These are phyloP conservation scores for Lentinula boryana DNA, from an alignment of 768 basidiomycete species.

Conservation along the genomic window DNA sequence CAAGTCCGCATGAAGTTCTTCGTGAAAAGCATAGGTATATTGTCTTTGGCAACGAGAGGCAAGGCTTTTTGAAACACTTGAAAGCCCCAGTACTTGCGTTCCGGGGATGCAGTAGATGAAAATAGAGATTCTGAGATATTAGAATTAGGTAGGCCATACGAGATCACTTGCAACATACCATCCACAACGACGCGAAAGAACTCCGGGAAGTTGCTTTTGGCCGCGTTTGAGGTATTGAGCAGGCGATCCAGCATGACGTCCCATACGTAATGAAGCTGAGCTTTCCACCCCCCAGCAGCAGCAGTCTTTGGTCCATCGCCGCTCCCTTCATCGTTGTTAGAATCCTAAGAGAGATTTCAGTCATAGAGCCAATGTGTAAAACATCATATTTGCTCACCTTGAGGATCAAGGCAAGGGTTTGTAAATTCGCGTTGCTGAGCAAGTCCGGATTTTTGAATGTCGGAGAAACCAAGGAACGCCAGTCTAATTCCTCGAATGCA, in stretches of 20 bases:
- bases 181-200: conserved; percentile 92
- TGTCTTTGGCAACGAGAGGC: conserved; percentile 53
- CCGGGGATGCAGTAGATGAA: conserved; percentile 72
- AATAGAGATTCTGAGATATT: conserved; percentile 74
- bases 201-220: conserved; percentile 73
- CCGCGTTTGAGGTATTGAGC: conserved; percentile 32
- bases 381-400: conserved; percentile 48
- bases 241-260: conserved; percentile 72
- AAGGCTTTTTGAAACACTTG: conserved; percentile 81
- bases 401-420: conserved; percentile 65
- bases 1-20: conserved; percentile 94
- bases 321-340: conserved; percentile 49
- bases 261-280: conserved; percentile 93
- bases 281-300: conserved; percentile 65
- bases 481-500: conserved; percentile 54
- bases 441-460: conserved; percentile 73
- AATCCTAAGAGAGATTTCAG: conserved; percentile 37
- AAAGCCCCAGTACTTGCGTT: conserved; percentile 97
- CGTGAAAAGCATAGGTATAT: conserved; percentile 84
- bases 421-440: conserved; percentile 68
- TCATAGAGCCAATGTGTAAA: background rate
- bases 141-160: background rate
- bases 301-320: conserved; percentile 40
- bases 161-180: conserved; percentile 40
- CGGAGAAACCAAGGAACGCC: conserved; percentile 60